phyloP scores from a whole-genome alignment of 371 early-diverging fungal genomes.

The Sporodiniella umbellata region DNA sequence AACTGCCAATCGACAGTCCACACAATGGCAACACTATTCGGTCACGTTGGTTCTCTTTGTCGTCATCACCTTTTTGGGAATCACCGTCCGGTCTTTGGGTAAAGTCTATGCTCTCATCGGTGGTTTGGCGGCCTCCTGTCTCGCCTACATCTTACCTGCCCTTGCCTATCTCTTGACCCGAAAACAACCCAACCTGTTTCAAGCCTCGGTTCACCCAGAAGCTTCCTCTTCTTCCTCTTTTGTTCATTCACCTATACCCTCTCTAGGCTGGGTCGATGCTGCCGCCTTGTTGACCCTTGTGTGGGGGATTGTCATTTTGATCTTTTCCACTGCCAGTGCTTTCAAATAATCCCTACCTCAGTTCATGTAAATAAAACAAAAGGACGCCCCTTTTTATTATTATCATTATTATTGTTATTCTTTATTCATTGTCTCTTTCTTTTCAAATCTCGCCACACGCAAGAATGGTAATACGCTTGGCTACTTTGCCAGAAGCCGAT shows the following conservation, averaged over 20 bases:
- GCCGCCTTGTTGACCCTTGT: constrained; percentile 31
- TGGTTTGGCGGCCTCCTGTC: constrained; percentile 50
- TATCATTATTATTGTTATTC: too few relatives aligned
- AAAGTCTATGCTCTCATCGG: constrained; percentile 56
- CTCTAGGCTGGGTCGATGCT: constrained; percentile 24
- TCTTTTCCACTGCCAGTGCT: constrained; percentile 34
- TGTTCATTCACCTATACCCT: constrained; percentile 16
- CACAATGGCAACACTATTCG: constrained; percentile 37
- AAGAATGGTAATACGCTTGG: constrained; percentile 54
- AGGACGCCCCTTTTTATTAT: too few relatives aligned
- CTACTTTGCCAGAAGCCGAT: constrained; percentile 53
- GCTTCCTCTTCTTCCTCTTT: constrained; percentile 3
- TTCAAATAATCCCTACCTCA: constrained; percentile 16
- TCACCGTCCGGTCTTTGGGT: constrained; percentile 45
- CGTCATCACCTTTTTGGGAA: constrained; percentile 40
- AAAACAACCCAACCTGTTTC: constrained; percentile 3
- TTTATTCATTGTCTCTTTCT: neutral
- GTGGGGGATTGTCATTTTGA: constrained; percentile 47
- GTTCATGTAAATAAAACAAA: neutral
- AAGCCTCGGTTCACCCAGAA: neutral
- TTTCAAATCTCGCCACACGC: constrained; percentile 61
- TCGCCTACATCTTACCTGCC: constrained; percentile 60
- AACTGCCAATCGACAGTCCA: constrained; percentile 37
- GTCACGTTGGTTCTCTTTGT: constrained; percentile 43
- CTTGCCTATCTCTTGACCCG: constrained; percentile 37